Percentiles rank a stretch among this genome's conserved stretches.
Conservation (phyloP, 73 alveolate genomes). For the Paramecium sonneborni region DNA sequence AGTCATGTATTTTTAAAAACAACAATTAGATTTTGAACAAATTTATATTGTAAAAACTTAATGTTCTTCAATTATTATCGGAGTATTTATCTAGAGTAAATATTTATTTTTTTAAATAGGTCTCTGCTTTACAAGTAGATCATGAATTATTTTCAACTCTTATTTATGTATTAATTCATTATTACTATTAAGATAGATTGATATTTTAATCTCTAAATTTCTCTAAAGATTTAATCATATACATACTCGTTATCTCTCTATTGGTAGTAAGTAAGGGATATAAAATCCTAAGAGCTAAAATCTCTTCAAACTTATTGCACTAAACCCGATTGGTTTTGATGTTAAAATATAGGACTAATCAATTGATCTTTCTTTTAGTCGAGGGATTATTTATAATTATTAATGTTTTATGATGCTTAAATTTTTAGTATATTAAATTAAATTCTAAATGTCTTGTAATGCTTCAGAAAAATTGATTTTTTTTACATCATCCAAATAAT, state of each 20-base stretch:
- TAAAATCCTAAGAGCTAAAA: neutral
- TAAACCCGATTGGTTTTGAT: neutral
- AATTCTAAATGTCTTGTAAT: neutral
- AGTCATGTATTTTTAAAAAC: neutral
- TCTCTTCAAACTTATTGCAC: neutral
- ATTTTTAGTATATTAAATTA: neutral
- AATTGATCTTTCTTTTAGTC: neutral
- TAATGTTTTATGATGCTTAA: neutral
- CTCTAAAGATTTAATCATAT: neutral
- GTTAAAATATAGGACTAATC: neutral
- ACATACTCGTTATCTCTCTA: slow-evolving; percentile 1
- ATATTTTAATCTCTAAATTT: neutral
- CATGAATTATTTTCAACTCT: neutral
- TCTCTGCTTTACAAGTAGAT: neutral
- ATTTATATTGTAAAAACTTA: neutral
- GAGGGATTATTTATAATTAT: neutral
- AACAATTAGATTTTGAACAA: neutral
- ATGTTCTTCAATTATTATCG: neutral
- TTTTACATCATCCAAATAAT: neutral
- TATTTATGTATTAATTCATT: neutral
- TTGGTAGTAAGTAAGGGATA: neutral
- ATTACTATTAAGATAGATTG: neutral
- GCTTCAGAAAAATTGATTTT: neutral
- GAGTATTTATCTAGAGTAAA: neutral
- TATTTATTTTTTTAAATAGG: neutral